Percentiles rank a stretch among this genome's conserved stretches.
These are phyloP conservation scores for Mortierella sp. DNA, from an alignment of 371 early-diverging fungal genomes.

Conservation along the genomic window DNA sequence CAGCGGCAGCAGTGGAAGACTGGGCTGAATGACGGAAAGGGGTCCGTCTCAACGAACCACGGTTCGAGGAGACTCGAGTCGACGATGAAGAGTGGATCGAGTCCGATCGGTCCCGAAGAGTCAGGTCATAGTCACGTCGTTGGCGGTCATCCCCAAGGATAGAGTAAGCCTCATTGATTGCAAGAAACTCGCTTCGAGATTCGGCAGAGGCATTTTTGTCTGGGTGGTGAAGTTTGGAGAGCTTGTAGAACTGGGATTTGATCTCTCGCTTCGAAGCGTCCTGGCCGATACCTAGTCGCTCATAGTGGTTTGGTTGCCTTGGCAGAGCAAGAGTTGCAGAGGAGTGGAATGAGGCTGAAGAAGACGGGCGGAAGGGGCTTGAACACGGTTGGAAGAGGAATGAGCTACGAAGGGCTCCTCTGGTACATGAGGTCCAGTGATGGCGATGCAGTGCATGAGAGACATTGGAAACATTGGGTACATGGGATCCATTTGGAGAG, in stretches of 20 bases:
- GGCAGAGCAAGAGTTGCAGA: slow-evolving; percentile 10
- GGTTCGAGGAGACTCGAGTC: slow-evolving; percentile 6
- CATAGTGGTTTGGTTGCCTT: slow-evolving; percentile 57
- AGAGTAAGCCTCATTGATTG: slow-evolving; percentile 90
- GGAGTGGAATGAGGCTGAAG: slow-evolving; percentile 12
- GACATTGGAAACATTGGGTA: no score
- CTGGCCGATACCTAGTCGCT: slow-evolving; percentile 61
- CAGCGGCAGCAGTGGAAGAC: slow-evolving; percentile 44
- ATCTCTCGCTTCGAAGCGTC: slow-evolving; percentile 72
- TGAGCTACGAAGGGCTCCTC: no score
- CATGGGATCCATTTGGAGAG: no score
- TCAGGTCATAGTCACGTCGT: slow-evolving; percentile 82
- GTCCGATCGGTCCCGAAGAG: slow-evolving; percentile 36
- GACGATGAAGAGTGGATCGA: slow-evolving; percentile 27
- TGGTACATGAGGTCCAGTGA: no score
- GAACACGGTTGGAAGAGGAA: no score
- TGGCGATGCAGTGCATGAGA: no score
- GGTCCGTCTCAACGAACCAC: slow-evolving; percentile 40
- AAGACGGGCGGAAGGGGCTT: not conserved
- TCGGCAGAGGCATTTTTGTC: slow-evolving; percentile 81
- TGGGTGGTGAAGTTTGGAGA: slow-evolving; percentile 90
- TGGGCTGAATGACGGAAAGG: slow-evolving; percentile 50
- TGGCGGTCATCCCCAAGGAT: slow-evolving; percentile 76
- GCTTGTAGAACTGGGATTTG: slow-evolving; percentile 83
- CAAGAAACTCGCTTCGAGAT: slow-evolving; percentile 76